These are phyloP conservation scores for Pulveroboletus ravenelii DNA, from an alignment of 768 basidiomycete species.

Conservation along the genomic window DNA sequence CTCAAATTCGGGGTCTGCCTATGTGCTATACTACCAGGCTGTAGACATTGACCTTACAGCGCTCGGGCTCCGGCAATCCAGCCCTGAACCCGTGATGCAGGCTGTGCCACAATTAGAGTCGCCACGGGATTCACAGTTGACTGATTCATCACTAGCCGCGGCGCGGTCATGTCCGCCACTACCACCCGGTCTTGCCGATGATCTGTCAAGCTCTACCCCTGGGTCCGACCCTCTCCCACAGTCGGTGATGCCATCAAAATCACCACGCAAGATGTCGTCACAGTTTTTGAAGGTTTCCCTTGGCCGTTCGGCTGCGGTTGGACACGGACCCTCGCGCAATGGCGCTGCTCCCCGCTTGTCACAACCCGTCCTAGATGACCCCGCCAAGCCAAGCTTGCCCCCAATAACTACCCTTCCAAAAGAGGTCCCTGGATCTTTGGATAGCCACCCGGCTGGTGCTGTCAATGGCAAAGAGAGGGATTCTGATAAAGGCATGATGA, in stretches of 20 bases:
- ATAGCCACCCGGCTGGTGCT: constrained; percentile 30
- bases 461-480: constrained; percentile 32
- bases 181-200: constrained; percentile 37
- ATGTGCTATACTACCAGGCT: constrained; percentile 96
- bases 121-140: constrained; percentile 8
- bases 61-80: constrained; percentile 54
- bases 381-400: constrained; percentile 5
- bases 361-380: constrained; percentile 18
- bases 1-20: constrained; percentile 79
- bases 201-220: constrained; percentile 14
- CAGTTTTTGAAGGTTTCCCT: constrained; percentile 16
- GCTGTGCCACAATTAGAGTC: constrained; percentile 15
- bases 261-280: constrained; percentile 23
- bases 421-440: constrained; percentile 22
- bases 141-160: constrained; percentile 24
- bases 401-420: constrained; percentile 19
- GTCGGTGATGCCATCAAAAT: constrained; percentile 22
- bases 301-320: constrained; percentile 11
- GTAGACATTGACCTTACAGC: constrained; percentile 73
- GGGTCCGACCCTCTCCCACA: constrained; percentile 17
- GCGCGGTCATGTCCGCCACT: constrained; percentile 25
- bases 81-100: constrained; percentile 18
- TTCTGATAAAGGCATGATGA: constrained; percentile 36
- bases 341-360: constrained; percentile 21
- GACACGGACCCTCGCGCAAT: constrained; percentile 14